Base-by-base conservation (phyloP, 1,284 basidiomycete genomes). In the Cutaneotrichosporon sp. region DNA sequence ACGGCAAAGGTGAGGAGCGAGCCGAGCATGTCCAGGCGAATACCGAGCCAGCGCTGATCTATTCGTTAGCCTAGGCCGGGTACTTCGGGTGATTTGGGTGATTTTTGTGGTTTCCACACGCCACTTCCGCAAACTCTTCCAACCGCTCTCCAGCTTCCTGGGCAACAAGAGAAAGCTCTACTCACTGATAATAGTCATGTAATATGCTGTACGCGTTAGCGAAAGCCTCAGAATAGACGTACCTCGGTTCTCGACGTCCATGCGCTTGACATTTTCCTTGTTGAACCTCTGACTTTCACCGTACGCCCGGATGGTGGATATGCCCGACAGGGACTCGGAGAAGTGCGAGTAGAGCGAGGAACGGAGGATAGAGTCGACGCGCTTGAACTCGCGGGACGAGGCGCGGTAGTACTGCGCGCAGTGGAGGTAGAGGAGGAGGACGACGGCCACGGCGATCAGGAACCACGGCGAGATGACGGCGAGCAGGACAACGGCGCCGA, bases 241-340 rank as follows among this genome's bases (percentile, higher is more conserved):
- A n/a, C 9, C 18, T 18, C 90, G 85, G 74, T 97, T 95, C 80
- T 97, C 92, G 50, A 90, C 81, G 70, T 97, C 90, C 56, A 95
- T 84, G n/a, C 87, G 84, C 42, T 85, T 82, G 68, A 88, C 83
- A 70, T 94, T 95, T 61, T 91, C 90, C 10, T 76, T 74, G 56
- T 84, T 77, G 83, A 97, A 95, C 29, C 89, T 83, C 5, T 84
- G 80, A 3, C 82, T 76, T 71, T 89, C 88, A 13, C 86, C 86
- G 66, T 94, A 95, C 0, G 91, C 91, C n/a, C 91, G 86, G 55
- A 95, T 92, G 2, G 92, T 95, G 1, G 89, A 84, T 47, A 95
- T 80, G 22, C 92, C 92, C 10, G 87, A 87, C 9, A 95, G 82
- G n/a, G 88, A 89, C 79, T 97, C 95, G 53, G 88, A 89, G 74